Percentiles rank a stretch among this genome's conserved stretches.
Conservation (phyloP, 2,329 filamentous ascomycete species). For the Pseudomassariella vexata region DNA sequence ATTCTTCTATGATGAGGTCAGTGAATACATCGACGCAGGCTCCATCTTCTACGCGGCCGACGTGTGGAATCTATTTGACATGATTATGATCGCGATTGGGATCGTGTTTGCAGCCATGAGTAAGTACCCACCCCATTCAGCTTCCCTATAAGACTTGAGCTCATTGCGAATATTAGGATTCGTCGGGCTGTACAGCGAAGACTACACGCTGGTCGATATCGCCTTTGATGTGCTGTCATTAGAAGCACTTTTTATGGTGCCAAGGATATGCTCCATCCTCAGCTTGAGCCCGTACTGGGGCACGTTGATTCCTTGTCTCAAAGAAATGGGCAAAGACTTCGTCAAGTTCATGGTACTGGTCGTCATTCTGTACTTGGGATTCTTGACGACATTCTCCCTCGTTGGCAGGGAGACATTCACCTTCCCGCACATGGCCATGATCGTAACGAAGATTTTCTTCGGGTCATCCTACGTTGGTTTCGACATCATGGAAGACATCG, state of each 20-base stretch:
- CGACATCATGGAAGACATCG: slow-evolving; percentile 56
- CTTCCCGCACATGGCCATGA: slow-evolving; percentile 65
- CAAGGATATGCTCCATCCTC: slow-evolving; percentile 80
- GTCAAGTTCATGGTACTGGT: slow-evolving; percentile 69
- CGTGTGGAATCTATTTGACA: slow-evolving; percentile 72
- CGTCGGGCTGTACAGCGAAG: slow-evolving; percentile 57
- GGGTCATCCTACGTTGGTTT: slow-evolving; percentile 73
- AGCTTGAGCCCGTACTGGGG: slow-evolving; percentile 88
- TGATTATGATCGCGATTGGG: slow-evolving; percentile 70
- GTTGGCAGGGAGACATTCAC: slow-evolving; percentile 66
- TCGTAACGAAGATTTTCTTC: slow-evolving; percentile 76
- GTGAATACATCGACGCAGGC: slow-evolving; percentile 80
- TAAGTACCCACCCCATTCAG: slow-evolving; percentile 40
- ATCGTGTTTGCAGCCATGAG: slow-evolving; percentile 65
- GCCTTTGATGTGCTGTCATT: slow-evolving; percentile 87
- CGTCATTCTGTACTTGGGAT: slow-evolving; percentile 77
- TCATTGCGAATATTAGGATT: slow-evolving; percentile 42
- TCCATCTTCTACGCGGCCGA: slow-evolving; percentile 80
- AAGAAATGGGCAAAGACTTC: slow-evolving; percentile 93
- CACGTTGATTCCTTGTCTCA: slow-evolving; percentile 81
- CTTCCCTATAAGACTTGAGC: not conserved
- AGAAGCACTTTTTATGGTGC: slow-evolving; percentile 85
- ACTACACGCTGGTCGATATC: slow-evolving; percentile 61
- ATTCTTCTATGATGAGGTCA: slow-evolving; percentile 83
- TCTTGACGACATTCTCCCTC: slow-evolving; percentile 79